Percentiles rank a stretch among this genome's conserved stretches.
Evolutionary conservation across 257 asterid species (phyloP).

Genomic region (Solanum sejunctum): DNA sequence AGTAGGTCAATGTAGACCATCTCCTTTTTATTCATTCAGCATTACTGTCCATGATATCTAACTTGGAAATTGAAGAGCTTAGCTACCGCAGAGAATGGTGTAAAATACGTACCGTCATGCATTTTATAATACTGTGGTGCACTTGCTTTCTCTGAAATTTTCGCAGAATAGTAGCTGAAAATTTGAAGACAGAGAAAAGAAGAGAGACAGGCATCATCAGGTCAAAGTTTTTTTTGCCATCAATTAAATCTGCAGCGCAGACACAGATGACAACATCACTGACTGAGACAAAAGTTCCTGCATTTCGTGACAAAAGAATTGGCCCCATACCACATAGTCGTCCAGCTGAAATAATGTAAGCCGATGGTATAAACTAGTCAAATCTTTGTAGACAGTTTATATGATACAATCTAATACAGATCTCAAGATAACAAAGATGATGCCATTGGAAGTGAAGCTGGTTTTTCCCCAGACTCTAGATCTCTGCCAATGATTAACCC

Average conservation of each 20-base stretch:
- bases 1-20: constrained; percentile 17
- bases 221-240: constrained; percentile 32
- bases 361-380: background rate
- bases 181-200: constrained; percentile 18
- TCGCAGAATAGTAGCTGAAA: constrained; percentile 30
- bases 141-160: constrained; percentile 1
- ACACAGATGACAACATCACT: constrained; percentile 9
- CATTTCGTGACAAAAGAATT: constrained; percentile 17
- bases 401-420: constrained; percentile 21
- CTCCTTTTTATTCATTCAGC: background rate
- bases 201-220: constrained; percentile 21
- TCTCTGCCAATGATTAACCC: constrained; percentile 19
- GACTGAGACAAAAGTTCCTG: constrained; percentile 23
- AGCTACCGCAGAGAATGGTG: background rate
- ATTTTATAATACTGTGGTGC: background rate
- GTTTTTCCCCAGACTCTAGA: constrained; percentile 24
- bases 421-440: constrained; percentile 3
- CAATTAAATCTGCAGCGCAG: constrained; percentile 28
- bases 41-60: background rate
- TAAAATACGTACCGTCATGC: background rate
- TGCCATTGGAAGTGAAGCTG: constrained; percentile 23
- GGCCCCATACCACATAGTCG: constrained; percentile 20
- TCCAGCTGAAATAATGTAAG: constrained; percentile 33
- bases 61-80: background rate
- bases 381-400: background rate